phyloP scores from a whole-genome alignment of 2,329 filamentous ascomycete species.

The Sclerotinia trifoliorum region DNA sequence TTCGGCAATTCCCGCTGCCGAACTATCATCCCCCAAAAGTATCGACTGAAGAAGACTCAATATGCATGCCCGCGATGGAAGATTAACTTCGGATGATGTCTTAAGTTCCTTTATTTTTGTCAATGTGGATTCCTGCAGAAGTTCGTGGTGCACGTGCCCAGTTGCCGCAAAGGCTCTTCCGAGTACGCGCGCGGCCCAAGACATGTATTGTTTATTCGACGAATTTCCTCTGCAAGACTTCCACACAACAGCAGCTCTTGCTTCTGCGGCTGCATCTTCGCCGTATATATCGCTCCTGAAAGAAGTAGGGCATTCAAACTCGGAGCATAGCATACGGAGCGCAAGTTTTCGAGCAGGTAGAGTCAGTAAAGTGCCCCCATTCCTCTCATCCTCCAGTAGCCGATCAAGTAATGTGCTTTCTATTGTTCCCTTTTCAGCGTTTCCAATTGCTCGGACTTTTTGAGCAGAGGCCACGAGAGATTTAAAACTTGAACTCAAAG shows the following conservation, averaged over 20 bases:
- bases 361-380: constrained; percentile 63
- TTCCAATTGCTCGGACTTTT: constrained; percentile 65
- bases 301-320: constrained; percentile 64
- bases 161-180: constrained; percentile 80
- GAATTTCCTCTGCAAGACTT: constrained; percentile 67
- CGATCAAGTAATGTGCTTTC: constrained; percentile 79
- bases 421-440: constrained; percentile 65
- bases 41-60: constrained; percentile 61
- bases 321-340: constrained; percentile 69
- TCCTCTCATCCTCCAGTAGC: constrained; percentile 71
- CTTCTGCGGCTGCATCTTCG: constrained; percentile 61
- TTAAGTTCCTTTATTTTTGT: constrained; percentile 45
- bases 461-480: constrained; percentile 68
- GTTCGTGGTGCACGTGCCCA: constrained; percentile 61
- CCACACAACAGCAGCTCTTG: constrained; percentile 68
- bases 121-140: constrained; percentile 60
- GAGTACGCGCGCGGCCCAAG: constrained; percentile 83
- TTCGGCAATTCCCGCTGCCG: constrained; percentile 59
- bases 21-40: constrained; percentile 56
- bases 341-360: constrained; percentile 67
- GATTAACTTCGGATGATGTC: constrained; percentile 38
- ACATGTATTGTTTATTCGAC: constrained; percentile 66
- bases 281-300: constrained; percentile 66
- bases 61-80: constrained; percentile 62
- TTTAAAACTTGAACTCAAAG: constrained; percentile 58